Evolutionary conservation across 2,329 filamentous ascomycete species (phyloP).

Genomic region (Pyricularia pennisetigena): DNA sequence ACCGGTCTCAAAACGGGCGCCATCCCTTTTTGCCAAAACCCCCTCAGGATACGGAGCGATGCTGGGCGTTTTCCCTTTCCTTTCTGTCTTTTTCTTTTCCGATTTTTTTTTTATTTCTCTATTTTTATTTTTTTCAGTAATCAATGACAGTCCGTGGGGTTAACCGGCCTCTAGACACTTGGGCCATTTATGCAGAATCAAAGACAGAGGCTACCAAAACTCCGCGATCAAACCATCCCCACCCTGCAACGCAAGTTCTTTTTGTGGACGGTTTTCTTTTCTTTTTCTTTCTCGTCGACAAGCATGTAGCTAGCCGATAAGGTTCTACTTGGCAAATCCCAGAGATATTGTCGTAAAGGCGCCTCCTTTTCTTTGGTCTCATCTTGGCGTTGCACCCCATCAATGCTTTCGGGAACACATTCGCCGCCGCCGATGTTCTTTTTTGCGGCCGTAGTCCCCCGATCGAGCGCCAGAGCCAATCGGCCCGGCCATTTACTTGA

Average conservation of each 20-base stretch:
- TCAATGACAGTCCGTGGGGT: not conserved
- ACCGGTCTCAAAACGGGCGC: not conserved
- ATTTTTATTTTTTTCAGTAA: not conserved
- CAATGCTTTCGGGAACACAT: not conserved
- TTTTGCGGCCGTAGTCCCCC: not conserved
- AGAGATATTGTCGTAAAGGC: not conserved
- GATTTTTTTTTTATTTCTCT: not conserved
- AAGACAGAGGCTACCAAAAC: not conserved
- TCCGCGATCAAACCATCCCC: not conserved
- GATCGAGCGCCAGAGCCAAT: not conserved
- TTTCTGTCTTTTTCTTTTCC: too few species aligned
- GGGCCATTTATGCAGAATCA: not conserved
- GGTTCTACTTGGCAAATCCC: not conserved
- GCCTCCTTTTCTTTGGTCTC: not conserved
- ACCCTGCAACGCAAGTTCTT: not conserved
- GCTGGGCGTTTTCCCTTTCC: not conserved
- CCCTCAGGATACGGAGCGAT: not conserved
- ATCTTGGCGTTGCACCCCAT: not conserved
- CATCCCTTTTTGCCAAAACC: not conserved
- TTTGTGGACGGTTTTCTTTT: not conserved
- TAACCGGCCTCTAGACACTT: not conserved
- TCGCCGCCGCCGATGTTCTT: not conserved
- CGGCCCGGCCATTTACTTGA: not conserved
- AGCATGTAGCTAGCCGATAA: not conserved
- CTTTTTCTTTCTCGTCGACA: not conserved